Base-by-base conservation (phyloP, 2,329 filamentous ascomycete genomes). In the Arachnomyces sp. region DNA sequence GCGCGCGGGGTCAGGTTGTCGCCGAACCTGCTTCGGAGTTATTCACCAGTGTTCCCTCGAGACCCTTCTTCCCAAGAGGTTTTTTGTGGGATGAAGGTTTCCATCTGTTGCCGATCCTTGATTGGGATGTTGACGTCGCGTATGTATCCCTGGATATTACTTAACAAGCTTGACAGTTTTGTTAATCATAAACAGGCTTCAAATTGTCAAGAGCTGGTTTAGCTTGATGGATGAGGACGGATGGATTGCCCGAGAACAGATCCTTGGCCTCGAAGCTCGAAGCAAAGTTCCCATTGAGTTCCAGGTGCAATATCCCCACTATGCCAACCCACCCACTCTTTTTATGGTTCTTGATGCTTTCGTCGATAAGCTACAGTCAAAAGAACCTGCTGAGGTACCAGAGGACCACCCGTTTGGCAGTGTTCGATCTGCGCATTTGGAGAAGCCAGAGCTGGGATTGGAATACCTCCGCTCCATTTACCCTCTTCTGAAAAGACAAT, bases 51-150 rank as follows among this genome's bases (percentile, higher is more conserved):
- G 82, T 96, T 42, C 92, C 92, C 0, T 96, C 90, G 7, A 74
- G 92, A 3, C 85, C 92, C 0, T 98, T 98, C 70, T 98, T 98
- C 65, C 92, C 92, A 1, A 77, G 92, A 45, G 92, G 92, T 1
- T 98, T 98, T 60, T 72, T 96, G 3, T 98, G 92, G 92, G 92
- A 98, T 54, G 92, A 98, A 61, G 92, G 92, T 0, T 98, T 96
- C 65, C 92, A 98, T 56, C 71, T 98, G 28, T 70, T 94, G 35
- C 89, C 89, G 2, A 81, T 98, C 39, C 76, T 87, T 14, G 90
- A 98, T 49, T 98, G 89, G 84, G 92, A 98, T 58, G 78, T 88
- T 38, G 89, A 95, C 56, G 73, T 96, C 38, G 81, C 85, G 67
- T 71, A 57, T 38, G 65, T 58, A 14, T 15, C 25, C 12, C 12